Evolutionary conservation across 1,284 basidiomycete species (phyloP), one percentile per base, ranked within the genome.

Genomic region (Ceratobasidium sp.): DNA sequence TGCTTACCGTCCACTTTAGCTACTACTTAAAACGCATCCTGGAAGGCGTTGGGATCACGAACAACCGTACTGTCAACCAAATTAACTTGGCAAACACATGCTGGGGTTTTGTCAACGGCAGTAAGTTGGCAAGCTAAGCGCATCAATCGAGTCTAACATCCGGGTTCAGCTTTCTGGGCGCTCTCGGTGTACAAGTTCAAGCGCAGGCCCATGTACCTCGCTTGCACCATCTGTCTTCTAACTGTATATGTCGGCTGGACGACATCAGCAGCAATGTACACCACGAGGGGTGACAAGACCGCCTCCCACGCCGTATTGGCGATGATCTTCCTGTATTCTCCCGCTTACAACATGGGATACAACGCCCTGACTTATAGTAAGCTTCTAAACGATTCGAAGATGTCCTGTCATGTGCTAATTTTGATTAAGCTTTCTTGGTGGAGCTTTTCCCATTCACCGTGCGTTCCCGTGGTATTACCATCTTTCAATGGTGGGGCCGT

Each of bases 81-180:
- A 83, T 87, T 77, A 87, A 86, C 75, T 75, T 86, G 53, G 83
- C 82, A 8, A 79, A 81, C 69, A 83, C 83, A 8, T 82, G 81
- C 75, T 87, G 84, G 84, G 82, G 83, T 53, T 83, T 86, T 72
- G 70, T 85, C 42, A 85, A 85, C 69, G 85, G 81, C 17, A 83
- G 82, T 1, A 72, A 49, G 58, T 50, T 20, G 22, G 42, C n/a
- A n/a, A 47, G 7, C 20, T 20, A 64, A 15, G 55, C 45, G 7
- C 45, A 12, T 7, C 10, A 8, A 20, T 47, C 20, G 45, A 47
- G 10, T 25, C 31, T 25, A 38, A 47, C 45, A 34, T 13, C 15
- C 31, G 20, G 17, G 13, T 49, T 15, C n/a, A 62, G 58, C 58
- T 17, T 34, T 79, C 53, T 77, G 86, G 29, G 85, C 85, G 8